phyloP scores from a whole-genome alignment of 1,139 yeast genomes.

The Geotrichum restrictum region DNA sequence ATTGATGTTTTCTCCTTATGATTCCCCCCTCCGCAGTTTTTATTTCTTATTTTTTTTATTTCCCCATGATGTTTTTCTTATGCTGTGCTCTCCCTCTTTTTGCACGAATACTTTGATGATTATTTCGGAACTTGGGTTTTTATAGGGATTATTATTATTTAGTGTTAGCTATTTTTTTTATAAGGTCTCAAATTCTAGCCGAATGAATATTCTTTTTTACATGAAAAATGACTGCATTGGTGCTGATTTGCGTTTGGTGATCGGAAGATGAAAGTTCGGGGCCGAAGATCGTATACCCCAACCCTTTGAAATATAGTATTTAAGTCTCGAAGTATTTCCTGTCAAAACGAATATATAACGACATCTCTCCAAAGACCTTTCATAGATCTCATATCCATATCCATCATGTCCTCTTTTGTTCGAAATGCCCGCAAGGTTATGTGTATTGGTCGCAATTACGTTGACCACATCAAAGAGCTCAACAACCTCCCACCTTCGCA shows the following conservation, averaged over 20 bases:
- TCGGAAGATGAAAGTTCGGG: too few species aligned
- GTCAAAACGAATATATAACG: neutral
- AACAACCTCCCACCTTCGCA: conserved; percentile 68
- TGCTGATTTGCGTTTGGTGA: too few species aligned
- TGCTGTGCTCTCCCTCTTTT: neutral
- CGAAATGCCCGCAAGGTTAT: conserved; percentile 73
- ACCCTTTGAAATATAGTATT: neutral
- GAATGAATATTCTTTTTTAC: neutral
- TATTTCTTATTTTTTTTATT: neutral
- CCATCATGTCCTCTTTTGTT: conserved; percentile 43
- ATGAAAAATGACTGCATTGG: too few species aligned
- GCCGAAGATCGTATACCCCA: neutral
- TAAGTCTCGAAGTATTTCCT: neutral
- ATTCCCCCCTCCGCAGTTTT: neutral
- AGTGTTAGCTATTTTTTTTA: too few species aligned
- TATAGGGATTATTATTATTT: neutral
- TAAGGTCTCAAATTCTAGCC: too few species aligned
- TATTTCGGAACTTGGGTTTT: neutral
- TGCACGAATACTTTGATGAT: neutral
- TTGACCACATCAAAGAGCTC: conserved; percentile 87
- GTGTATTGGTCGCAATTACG: conserved; percentile 94
- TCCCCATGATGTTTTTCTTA: neutral
- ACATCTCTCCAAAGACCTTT: too few species aligned
- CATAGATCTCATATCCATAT: neutral
- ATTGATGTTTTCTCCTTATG: neutral